Percentiles rank a stretch among this genome's conserved stretches.
These are phyloP conservation scores for Echites panduratus DNA, from an alignment of 257 asterid genomes.

Conservation along the genomic window DNA sequence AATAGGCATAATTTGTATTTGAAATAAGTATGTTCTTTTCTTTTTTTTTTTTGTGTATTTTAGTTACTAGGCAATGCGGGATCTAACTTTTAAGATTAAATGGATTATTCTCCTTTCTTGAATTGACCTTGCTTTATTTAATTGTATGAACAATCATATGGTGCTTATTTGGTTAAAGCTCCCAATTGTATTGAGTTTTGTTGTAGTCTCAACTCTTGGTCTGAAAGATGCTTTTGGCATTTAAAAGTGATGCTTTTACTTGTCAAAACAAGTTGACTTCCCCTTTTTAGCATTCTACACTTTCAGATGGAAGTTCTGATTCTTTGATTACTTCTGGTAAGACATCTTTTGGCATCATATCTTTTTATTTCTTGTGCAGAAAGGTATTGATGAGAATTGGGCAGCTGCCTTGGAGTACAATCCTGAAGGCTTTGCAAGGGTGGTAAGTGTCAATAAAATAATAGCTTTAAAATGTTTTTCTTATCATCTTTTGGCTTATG, in stretches of 20 bases:
- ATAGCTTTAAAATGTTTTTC: neutral
- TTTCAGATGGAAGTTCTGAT: neutral
- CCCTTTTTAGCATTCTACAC: neutral
- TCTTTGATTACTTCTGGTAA: neutral
- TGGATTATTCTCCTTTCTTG: neutral
- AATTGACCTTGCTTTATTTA: neutral
- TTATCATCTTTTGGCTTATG: neutral
- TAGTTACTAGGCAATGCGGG: neutral
- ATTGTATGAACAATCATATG: neutral
- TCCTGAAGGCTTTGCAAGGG: constrained; percentile 97
- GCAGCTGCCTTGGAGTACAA: constrained; percentile 92
- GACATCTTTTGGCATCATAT: neutral
- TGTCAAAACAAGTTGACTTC: neutral
- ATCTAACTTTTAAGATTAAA: neutral
- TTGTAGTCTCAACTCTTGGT: neutral
- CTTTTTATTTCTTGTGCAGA: constrained; percentile 38
- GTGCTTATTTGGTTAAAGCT: neutral
- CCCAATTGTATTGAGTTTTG: neutral
- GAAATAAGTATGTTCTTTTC: neutral
- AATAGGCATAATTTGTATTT: neutral
- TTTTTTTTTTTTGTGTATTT: neutral
- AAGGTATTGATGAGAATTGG: constrained; percentile 99
- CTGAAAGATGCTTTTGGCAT: neutral
- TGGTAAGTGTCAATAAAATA: constrained; percentile 44
- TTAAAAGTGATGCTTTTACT: neutral